These are phyloP conservation scores for Hippophae gyantsensis DNA, from an alignment of 306 rosid genomes.

Conservation along the genomic window DNA sequence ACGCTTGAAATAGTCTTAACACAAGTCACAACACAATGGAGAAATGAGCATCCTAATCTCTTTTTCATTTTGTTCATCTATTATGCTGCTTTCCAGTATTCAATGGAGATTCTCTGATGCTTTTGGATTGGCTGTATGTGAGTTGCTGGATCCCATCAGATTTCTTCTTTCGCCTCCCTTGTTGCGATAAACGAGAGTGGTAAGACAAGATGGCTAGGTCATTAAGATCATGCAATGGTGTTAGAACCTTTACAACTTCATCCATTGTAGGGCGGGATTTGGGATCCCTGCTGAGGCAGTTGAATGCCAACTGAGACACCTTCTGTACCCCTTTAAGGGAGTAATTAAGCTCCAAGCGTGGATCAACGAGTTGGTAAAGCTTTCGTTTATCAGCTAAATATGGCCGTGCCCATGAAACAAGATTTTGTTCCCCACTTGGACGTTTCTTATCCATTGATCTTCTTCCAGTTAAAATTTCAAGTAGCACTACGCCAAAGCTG, in stretches of 20 bases:
- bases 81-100: conserved; percentile 56
- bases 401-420: conserved; percentile 87
- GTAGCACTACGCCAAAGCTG: conserved; percentile 89
- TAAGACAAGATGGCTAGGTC: conserved; percentile 71
- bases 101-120: conserved; percentile 71
- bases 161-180: conserved; percentile 76
- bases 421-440: conserved; percentile 85
- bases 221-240: conserved; percentile 71
- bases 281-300: conserved; percentile 77
- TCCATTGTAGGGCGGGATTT: conserved; percentile 89
- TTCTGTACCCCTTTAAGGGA: conserved; percentile 83
- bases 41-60: conserved; percentile 31
- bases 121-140: conserved; percentile 55
- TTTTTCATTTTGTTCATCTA: conserved; percentile 30
- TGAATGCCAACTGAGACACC: conserved; percentile 75
- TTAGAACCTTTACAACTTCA: conserved; percentile 70
- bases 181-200: conserved; percentile 70
- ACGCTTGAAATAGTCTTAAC: conserved; percentile 47
- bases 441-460: conserved; percentile 98
- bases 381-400: conserved; percentile 82
- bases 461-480: conserved; percentile 87
- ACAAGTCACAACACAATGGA: conserved; percentile 28
- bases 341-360: conserved; percentile 72
- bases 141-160: conserved; percentile 64
- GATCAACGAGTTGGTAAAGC: conserved; percentile 67